phyloP scores from a whole-genome alignment of 768 basidiomycete species.

The Vararia minispora region DNA sequence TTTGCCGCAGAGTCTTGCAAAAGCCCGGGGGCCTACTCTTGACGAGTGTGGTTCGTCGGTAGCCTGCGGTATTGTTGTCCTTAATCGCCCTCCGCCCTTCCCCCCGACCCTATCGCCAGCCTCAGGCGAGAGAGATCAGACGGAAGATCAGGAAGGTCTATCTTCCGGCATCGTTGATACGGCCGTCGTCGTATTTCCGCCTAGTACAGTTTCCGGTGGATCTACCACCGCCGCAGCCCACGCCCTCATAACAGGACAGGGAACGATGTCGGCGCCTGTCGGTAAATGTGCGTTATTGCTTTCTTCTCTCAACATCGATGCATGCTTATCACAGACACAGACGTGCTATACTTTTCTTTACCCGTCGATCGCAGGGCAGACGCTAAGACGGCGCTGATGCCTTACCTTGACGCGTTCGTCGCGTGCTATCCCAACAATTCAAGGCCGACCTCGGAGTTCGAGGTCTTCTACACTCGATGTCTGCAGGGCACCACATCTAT shows the following conservation, averaged over 20 bases:
- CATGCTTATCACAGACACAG: conserved; percentile 1
- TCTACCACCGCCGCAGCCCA: conserved; percentile 40
- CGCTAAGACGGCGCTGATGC: conserved; percentile 15
- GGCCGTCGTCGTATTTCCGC: conserved; percentile 65
- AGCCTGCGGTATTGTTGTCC: conserved; percentile 40
- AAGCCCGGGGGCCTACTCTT: neutral
- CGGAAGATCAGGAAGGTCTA: conserved; percentile 15
- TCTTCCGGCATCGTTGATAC: conserved; percentile 38
- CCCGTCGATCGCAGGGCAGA: conserved; percentile 8
- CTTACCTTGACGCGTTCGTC: conserved; percentile 18
- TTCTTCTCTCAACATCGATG: neutral
- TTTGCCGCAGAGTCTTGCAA: conserved; percentile 6
- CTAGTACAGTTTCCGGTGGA: conserved; percentile 36
- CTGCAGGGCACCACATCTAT: conserved; percentile 1
- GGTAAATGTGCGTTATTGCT: conserved; percentile 48
- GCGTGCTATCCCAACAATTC: neutral
- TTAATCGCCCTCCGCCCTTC: conserved; percentile 30
- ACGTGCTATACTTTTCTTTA: conserved; percentile 13
- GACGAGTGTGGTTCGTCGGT: conserved; percentile 15
- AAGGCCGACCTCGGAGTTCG: conserved; percentile 3
- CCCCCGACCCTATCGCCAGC: conserved; percentile 16
- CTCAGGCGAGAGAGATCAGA: conserved; percentile 18
- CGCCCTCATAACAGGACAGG: conserved; percentile 59
- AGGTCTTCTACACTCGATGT: conserved; percentile 7
- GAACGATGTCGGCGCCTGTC: conserved; percentile 60